Percentiles rank a stretch among this genome's conserved stretches.
Conservation (phyloP, 176 grass and related monocot species). For the Typha latifolia region DNA sequence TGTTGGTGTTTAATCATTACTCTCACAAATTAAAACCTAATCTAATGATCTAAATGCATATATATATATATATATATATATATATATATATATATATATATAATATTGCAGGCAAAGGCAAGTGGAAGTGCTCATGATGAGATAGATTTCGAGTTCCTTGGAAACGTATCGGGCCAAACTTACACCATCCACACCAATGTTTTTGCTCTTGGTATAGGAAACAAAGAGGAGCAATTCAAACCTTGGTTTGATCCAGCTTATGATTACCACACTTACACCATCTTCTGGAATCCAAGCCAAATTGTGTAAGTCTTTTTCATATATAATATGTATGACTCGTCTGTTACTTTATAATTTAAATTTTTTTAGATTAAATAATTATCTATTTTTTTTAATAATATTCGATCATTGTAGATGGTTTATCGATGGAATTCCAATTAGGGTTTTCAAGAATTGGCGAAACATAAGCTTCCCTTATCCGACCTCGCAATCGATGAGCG, state of each 20-base stretch:
- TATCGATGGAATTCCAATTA: slow-evolving; percentile 41
- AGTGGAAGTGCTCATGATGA: slow-evolving; percentile 43
- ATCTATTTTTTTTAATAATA: too few relatives aligned
- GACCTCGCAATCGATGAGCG: slow-evolving; percentile 37
- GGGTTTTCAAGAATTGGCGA: slow-evolving; percentile 54
- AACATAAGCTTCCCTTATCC: slow-evolving; percentile 28
- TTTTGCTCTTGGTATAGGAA: slow-evolving; percentile 42
- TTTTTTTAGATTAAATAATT: too few relatives aligned
- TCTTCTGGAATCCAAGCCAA: slow-evolving; percentile 63
- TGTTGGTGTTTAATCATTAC: too few relatives aligned
- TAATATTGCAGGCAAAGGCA: slow-evolving; percentile 50
- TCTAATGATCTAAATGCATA: too few relatives aligned
- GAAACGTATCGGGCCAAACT: slow-evolving; percentile 39
- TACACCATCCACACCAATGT: slow-evolving; percentile 77
- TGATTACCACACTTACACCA: slow-evolving; percentile 73
- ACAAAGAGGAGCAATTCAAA: slow-evolving; percentile 56
- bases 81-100: too few relatives aligned
- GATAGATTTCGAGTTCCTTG: slow-evolving; percentile 78
- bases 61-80: neutral
- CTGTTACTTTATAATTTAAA: too few relatives aligned
- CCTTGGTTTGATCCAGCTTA: slow-evolving; percentile 56
- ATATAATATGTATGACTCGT: too few relatives aligned
- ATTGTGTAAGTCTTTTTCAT: slow-evolving; percentile 40
- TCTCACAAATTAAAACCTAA: too few relatives aligned
- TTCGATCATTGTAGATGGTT: slow-evolving; percentile 22